Evolutionary conservation across 192 early-diverging fungal genomes (phyloP).

Genomic region (Kickxella alabastrina): DNA sequence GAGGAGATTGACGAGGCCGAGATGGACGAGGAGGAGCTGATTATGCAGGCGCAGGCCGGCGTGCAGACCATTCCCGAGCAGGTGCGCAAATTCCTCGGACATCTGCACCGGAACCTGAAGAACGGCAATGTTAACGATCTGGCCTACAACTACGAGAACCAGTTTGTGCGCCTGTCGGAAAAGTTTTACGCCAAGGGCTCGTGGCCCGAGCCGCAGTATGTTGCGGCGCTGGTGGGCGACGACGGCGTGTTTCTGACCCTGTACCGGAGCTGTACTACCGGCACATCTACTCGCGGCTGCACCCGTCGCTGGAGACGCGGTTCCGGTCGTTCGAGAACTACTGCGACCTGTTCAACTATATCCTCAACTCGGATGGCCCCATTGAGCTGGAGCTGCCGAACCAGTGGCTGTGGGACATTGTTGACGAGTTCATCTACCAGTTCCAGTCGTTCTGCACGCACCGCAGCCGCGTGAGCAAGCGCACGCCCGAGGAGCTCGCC

Average conservation of each 20-base stretch:
- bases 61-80: conserved; percentile 70
- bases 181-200: conserved; percentile 83
- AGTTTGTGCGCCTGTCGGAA: conserved; percentile 88
- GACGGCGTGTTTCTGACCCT: conserved; percentile 82
- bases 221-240: conserved; percentile 78
- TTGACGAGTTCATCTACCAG: conserved; percentile 99
- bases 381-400: conserved; percentile 91
- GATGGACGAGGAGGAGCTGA: conserved; percentile 35
- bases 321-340: conserved; percentile 95
- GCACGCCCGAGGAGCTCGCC: conserved; percentile 73
- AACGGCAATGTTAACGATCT: conserved; percentile 84
- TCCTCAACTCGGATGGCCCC: conserved; percentile 79
- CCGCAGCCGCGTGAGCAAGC: conserved; percentile 80
- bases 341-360: conserved; percentile 95
- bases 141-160: conserved; percentile 80
- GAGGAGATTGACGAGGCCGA: conserved; percentile 34
- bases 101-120: conserved; percentile 75
- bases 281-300: conserved; percentile 90
- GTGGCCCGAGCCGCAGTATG: conserved; percentile 86
- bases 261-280: conserved; percentile 97
- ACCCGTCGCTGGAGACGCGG: conserved; percentile 84
- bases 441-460: conserved; percentile 97
- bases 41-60: conserved; percentile 42
- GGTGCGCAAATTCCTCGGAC: conserved; percentile 78
- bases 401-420: conserved; percentile 99